A percentile compares a stretch with the other conserved stretches of the same genome.
These are phyloP conservation scores for Actinomortierella wolfii DNA, from an alignment of 371 early-diverging fungal genomes.

Conservation along the genomic window DNA sequence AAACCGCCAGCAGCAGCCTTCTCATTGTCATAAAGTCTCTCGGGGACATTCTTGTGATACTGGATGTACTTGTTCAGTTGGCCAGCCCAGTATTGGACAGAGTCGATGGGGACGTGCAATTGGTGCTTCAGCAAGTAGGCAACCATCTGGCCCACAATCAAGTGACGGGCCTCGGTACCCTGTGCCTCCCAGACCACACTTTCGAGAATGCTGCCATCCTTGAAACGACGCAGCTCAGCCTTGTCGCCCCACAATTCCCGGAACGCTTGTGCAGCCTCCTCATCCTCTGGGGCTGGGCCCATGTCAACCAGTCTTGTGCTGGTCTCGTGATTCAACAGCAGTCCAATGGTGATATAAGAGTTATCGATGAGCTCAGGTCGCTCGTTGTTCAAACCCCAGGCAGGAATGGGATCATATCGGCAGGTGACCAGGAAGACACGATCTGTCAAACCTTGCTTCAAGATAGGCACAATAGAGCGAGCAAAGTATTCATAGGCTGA, in stretches of 20 bases:
- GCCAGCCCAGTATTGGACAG: slow-evolving; percentile 70
- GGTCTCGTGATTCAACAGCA: slow-evolving; percentile 72
- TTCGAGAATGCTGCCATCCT: slow-evolving; percentile 85
- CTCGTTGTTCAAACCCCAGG: slow-evolving; percentile 48
- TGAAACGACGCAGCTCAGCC: slow-evolving; percentile 85
- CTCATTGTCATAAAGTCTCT: slow-evolving; percentile 52
- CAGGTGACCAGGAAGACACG: slow-evolving; percentile 65
- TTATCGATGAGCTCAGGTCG: slow-evolving; percentile 17
- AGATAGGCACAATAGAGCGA: slow-evolving; percentile 51
- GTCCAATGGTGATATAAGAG: slow-evolving; percentile 55
- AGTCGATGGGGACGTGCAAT: slow-evolving; percentile 53
- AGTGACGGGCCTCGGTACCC: slow-evolving; percentile 73
- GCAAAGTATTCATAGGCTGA: slow-evolving; percentile 56
- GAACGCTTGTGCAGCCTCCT: slow-evolving; percentile 70
- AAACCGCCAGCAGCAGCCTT: slow-evolving; percentile 60
- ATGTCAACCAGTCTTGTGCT: slow-evolving; percentile 74
- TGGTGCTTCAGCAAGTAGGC: slow-evolving; percentile 76
- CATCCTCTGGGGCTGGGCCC: slow-evolving; percentile 76
- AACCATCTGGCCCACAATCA: slow-evolving; percentile 83
- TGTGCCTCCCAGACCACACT: slow-evolving; percentile 78
- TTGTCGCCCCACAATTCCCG: slow-evolving; percentile 83
- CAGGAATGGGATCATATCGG: slow-evolving; percentile 40
- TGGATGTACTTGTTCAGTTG: slow-evolving; percentile 66
- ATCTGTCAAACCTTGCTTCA: slow-evolving; percentile 70
- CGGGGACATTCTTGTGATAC: slow-evolving; percentile 53